Evolutionary conservation across 495 filamentous ascomycete species (phyloP), one percentile per base, ranked within the genome.

Genomic region (Neohortaea acidophila): DNA sequence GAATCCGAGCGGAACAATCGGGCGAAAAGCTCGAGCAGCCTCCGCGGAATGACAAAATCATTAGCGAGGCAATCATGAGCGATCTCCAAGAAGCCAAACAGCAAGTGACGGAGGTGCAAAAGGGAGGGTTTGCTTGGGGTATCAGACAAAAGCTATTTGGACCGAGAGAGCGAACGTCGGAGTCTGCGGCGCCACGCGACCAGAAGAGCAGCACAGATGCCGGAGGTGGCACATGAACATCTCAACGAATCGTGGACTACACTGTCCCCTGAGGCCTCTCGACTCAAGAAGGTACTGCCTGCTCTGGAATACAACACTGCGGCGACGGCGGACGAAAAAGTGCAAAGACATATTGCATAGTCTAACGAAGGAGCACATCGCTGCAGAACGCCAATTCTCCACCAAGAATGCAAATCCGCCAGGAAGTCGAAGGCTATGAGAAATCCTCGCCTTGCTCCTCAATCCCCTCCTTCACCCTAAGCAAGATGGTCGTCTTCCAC

Each of bases 401-500:
- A n/a, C 14, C 9, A 13, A 34, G 12, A 21, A 15, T 21, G 32
- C 32, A 5, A 21, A 34, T 20, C 14, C 10, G 4, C 10, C 11
- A 13, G 19, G 32, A 7, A 13, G 32, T 20, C 21, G 17, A 34
- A 21, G 28, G n/a, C 24, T 60, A 82, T 41, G 77, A 78, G 44
- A 81, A 82, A 54, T 82, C 77, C 41, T 87, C 84, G 3, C 67
- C 75, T 42, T 73, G 67, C 53, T 74, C 72, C 62, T 83, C 79
- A 51, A 91, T 86, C 36, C 62, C 67, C 51, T 74, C 75, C 72
- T 94, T 93, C 51, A 94, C 65, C 51, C 75, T 69, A 51, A 92
- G 57, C 34, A 93, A 60, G 25, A 94, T 68, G 25, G 79, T 84
- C 39, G 80, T 91, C 76, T 92, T 87, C 86, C 87, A 94, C 65